These are phyloP conservation scores for Globisporangium camurandrum DNA, from an alignment of 352 stramenopile species.

Conservation along the genomic window DNA sequence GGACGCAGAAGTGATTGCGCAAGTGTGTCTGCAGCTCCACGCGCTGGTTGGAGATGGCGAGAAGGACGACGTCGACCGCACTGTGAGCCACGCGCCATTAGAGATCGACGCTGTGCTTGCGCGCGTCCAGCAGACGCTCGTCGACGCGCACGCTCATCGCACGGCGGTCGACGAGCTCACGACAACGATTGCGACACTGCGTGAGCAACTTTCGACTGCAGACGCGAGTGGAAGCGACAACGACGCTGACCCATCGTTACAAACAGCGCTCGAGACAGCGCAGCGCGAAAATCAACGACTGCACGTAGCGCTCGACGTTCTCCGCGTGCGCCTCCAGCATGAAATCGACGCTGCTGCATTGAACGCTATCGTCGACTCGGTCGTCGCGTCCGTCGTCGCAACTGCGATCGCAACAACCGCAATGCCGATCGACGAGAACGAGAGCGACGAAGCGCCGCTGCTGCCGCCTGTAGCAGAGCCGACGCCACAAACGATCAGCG, in stretches of 20 bases:
- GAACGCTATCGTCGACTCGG: not conserved
- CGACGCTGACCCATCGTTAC: constrained; percentile 19
- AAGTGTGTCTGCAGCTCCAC: constrained; percentile 17
- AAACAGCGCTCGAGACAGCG: constrained; percentile 8
- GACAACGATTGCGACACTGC: constrained; percentile 1
- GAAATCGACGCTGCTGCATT: not conserved
- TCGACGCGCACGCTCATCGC: constrained; percentile 3
- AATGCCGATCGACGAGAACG: not conserved
- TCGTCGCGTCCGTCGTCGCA: not conserved
- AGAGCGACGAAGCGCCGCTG: not conserved
- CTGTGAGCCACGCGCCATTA: not conserved
- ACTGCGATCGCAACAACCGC: not conserved
- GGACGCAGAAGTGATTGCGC: constrained; percentile 4
- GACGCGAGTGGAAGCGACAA: not conserved
- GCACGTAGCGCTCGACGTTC: constrained; percentile 9
- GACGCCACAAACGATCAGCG: constrained; percentile 4
- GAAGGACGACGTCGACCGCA: not conserved
- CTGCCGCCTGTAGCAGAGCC: too few species aligned
- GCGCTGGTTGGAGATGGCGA: constrained; percentile 2
- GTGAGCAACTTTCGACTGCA: constrained; percentile 5
- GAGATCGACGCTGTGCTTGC: constrained; percentile 6
- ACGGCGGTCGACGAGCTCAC: constrained; percentile 6
- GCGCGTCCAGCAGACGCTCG: constrained; percentile 7
- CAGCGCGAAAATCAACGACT: constrained; percentile 13
- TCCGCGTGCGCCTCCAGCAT: constrained; percentile 16